Evolutionary conservation across 2,329 filamentous ascomycete species (phyloP).

Genomic region (Diplodia sapinea): DNA sequence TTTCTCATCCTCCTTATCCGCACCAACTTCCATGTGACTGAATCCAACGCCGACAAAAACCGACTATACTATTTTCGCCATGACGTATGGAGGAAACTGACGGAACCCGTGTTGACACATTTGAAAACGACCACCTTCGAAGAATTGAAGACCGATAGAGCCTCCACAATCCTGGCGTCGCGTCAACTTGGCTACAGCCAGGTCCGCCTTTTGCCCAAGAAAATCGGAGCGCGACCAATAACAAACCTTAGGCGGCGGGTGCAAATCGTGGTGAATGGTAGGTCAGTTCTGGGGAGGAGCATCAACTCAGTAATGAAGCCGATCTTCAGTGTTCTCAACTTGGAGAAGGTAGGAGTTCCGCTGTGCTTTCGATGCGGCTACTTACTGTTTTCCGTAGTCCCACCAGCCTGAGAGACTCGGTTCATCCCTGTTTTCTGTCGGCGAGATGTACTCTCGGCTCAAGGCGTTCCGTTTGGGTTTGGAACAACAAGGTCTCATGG

Average conservation of each 20-base stretch:
- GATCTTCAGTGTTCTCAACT: conserved; percentile 75
- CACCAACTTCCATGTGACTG: conserved; percentile 91
- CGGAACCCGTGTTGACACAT: conserved; percentile 71
- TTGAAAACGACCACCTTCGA: conserved; percentile 79
- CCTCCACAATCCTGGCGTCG: conserved; percentile 63
- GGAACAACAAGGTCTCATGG: conserved; percentile 40
- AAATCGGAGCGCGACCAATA: conserved; percentile 76
- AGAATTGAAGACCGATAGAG: conserved; percentile 67
- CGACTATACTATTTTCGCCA: conserved; percentile 93
- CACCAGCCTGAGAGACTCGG: conserved; percentile 67
- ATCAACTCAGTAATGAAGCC: conserved; percentile 76
- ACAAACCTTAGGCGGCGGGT: conserved; percentile 78
- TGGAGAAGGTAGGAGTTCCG: conserved; percentile 68
- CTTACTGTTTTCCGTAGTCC: conserved; percentile 35
- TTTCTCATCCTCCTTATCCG: conserved; percentile 85
- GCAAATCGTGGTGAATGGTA: conserved; percentile 59
- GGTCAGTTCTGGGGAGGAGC: conserved; percentile 63
- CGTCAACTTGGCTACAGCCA: conserved; percentile 76
- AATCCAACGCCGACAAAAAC: conserved; percentile 80
- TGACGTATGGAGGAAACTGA: conserved; percentile 82
- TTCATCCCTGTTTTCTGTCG: conserved; percentile 78
- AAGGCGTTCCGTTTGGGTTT: conserved; percentile 69
- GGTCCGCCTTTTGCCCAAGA: conserved; percentile 83
- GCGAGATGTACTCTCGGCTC: conserved; percentile 77
- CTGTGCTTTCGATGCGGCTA: background rate